Evolutionary conservation across 2,329 filamentous ascomycete species (phyloP), one percentile per base, ranked within the genome.

Genomic region (Hymenoscyphus linearis): DNA sequence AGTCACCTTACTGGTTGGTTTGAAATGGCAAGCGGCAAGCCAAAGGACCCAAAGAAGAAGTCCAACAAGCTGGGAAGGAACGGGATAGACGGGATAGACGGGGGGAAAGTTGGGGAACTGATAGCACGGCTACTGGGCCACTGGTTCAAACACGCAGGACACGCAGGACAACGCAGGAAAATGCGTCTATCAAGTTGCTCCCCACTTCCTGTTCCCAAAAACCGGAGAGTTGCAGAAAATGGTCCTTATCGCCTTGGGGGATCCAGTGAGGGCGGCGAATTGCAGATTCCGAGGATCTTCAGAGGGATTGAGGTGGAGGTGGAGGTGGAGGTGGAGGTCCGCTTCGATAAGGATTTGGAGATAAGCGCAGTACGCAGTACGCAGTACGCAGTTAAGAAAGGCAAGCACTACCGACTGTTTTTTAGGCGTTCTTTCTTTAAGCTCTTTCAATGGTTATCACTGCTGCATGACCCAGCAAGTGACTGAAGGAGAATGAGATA

Each of bases 401-500:
- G n/a, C 50, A 57, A 59, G 55, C 12, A 26, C 57, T 7, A 22
- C 26, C 44, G 2, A 55, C 14, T 18, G 35, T 18, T n/a, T 36
- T 31, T 34, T 18, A 27, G n/a, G 22, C 22, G 31, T 37, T 14
- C 18, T 56, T 18, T n/a, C 22, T 31, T 34, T 18, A 27, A 9
- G 22, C 22, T 14, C 18, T 56, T 31, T 69, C 66, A 69, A 55
- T 64, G 67, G 54, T 64, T 69, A 50, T 69, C 66, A 60, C 63
- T 64, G 53, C 63, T 66, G 59, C 66, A 65, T 36, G 65, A 62
- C 34, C 68, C 67, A 52, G 69, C 70, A 40, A 71, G 64, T 59
- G 67, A 69, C 65, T 68, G 69, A 65, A 72, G 64, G 53, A 72
- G 67, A 57, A 72, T 65, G 57, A 72, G 68, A 60, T 71, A 60